Evolutionary conservation across 228 moss, liverwort and hornwort species (phyloP).

Genomic region (Sphagnum magellanicum): DNA sequence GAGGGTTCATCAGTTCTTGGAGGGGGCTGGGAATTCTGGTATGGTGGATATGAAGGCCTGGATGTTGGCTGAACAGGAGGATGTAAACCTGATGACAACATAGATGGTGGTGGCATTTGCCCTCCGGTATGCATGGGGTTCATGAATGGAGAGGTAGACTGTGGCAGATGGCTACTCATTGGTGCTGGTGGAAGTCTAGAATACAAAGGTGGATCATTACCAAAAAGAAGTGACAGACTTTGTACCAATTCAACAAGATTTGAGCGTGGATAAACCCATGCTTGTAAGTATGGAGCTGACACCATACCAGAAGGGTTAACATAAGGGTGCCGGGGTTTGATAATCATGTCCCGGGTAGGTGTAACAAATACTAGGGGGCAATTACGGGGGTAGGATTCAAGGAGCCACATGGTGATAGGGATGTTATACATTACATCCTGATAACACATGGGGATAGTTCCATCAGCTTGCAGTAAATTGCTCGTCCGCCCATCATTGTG

Average conservation of each 20-base stretch:
- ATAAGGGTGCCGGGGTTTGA: conserved; percentile 84
- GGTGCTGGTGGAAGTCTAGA: conserved; percentile 43
- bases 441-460: conserved; percentile 97
- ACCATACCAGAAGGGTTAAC: conserved; percentile 93
- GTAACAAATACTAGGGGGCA: conserved; percentile 85
- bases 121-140: conserved; percentile 85
- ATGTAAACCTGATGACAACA: conserved; percentile 1
- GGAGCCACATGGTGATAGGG: conserved; percentile 90
- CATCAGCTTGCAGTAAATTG: conserved; percentile 89
- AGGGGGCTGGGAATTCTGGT: conserved; percentile 43
- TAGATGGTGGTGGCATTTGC: conserved; percentile 10
- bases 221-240: conserved; percentile 78
- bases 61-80: conserved; percentile 29
- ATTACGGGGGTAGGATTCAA: conserved; percentile 84
- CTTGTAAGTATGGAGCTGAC: conserved; percentile 60
- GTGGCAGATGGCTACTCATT: background rate
- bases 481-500: conserved; percentile 84
- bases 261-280: conserved; percentile 91
- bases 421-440: conserved; percentile 99
- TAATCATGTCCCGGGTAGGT: conserved; percentile 95
- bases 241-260: conserved; percentile 95
- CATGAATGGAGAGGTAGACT: conserved; percentile 36
- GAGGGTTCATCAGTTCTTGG: conserved; percentile 54
- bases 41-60: conserved; percentile 73
- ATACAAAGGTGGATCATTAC: conserved; percentile 88